These are phyloP conservation scores for Saccharomycopsis javanensis DNA, from an alignment of 805 yeast genomes.

Conservation along the genomic window DNA sequence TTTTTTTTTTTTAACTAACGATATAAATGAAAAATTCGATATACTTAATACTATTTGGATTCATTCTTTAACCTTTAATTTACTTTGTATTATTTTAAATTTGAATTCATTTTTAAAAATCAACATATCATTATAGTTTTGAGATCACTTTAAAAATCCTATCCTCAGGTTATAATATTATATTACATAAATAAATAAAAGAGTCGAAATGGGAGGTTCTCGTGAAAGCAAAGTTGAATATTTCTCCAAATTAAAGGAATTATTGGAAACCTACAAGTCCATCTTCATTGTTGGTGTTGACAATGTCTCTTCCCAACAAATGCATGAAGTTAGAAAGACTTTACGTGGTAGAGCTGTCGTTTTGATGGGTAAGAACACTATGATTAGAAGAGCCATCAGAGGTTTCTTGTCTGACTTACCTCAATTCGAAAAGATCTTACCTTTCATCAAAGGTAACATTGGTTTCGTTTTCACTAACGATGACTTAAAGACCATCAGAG, in stretches of 20 bases:
- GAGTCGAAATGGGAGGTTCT: conserved; percentile 99
- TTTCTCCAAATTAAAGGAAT: conserved; percentile 89
- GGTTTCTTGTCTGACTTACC: conserved; percentile 90
- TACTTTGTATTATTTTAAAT: neutral
- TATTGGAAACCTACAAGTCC: conserved; percentile 94
- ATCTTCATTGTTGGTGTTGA: conserved; percentile 99
- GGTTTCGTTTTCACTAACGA: conserved; percentile 99
- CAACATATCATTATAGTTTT: neutral
- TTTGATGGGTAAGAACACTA: conserved; percentile 99
- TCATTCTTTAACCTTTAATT: neutral
- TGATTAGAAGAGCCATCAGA: conserved; percentile 99
- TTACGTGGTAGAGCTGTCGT: conserved; percentile 93
- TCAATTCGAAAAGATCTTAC: conserved; percentile 90
- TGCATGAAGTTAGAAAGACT: conserved; percentile 98
- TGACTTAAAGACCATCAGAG: conserved; percentile 90
- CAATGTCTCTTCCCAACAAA: conserved; percentile 99
- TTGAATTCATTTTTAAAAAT: neutral
- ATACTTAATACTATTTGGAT: neutral
- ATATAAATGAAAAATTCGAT: neutral
- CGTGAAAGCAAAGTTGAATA: conserved; percentile 96
- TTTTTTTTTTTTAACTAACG: neutral
- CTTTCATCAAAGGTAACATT: conserved; percentile 94
- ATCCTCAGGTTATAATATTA: conserved; percentile 37
- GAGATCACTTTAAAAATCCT: conserved; percentile 75
- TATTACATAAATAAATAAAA: conserved; percentile 24